phyloP scores from a whole-genome alignment of 305 asterid genomes.

The Vinca major region DNA sequence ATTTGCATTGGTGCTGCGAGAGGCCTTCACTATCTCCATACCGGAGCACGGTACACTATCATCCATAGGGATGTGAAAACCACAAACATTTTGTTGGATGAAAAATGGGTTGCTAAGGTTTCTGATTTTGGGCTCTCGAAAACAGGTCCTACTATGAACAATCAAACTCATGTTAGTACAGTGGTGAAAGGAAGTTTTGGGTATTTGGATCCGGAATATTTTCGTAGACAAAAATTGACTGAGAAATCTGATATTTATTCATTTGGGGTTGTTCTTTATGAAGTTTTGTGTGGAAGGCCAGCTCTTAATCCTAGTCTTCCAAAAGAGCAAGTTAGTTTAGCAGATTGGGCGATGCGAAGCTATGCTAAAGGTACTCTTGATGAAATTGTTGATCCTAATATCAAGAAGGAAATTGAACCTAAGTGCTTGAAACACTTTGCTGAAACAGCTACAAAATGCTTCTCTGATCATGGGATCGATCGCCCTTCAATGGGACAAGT shows the following conservation, averaged over 20 bases:
- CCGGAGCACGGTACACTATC: slow-evolving; percentile 58
- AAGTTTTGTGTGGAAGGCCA: slow-evolving; percentile 56
- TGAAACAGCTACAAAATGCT: slow-evolving; percentile 42
- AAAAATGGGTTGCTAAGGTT: slow-evolving; percentile 61
- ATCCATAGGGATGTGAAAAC: slow-evolving; percentile 72
- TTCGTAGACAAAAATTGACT: slow-evolving; percentile 49
- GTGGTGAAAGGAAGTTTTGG: slow-evolving; percentile 68
- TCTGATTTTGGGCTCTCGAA: slow-evolving; percentile 72
- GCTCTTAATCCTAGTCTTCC: slow-evolving; percentile 43
- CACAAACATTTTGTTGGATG: slow-evolving; percentile 53
- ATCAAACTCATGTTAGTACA: slow-evolving; percentile 56
- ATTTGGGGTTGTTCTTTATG: slow-evolving; percentile 57
- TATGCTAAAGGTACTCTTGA: slow-evolving; percentile 19
- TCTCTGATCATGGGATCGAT: slow-evolving; percentile 40
- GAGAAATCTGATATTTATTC: slow-evolving; percentile 67
- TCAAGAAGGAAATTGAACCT: slow-evolving; percentile 25
- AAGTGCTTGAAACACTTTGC: slow-evolving; percentile 41
- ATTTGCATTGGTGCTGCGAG: slow-evolving; percentile 66
- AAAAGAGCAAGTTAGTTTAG: slow-evolving; percentile 49
- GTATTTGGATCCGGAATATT: slow-evolving; percentile 69
- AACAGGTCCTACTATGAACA: slow-evolving; percentile 28
- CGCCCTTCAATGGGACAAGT: slow-evolving; percentile 69
- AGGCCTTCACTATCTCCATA: slow-evolving; percentile 81
- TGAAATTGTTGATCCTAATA: slow-evolving; percentile 36
- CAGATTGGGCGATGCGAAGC: slow-evolving; percentile 44